Conservation (phyloP, 257 asterid genomes). For the Phtheirospermum japonicum region DNA sequence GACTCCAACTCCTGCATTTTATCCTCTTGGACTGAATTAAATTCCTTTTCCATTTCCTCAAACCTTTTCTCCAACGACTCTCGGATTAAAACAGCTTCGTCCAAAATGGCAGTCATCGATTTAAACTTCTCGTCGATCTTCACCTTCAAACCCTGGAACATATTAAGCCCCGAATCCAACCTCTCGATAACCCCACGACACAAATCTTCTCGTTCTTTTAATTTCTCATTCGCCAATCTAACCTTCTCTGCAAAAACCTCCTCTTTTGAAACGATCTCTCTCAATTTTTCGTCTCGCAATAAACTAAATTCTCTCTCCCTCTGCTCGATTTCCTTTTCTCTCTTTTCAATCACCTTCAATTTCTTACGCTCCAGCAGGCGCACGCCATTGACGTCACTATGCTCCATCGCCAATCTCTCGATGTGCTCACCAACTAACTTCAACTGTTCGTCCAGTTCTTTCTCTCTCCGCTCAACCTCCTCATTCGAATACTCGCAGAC, state of each 20-base stretch:
- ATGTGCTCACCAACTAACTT: constrained; percentile 29
- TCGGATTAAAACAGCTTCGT: constrained; percentile 30
- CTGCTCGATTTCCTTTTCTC: constrained; percentile 30
- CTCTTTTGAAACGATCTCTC: constrained; percentile 28
- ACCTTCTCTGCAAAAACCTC: constrained; percentile 28
- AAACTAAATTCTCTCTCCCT: constrained; percentile 30
- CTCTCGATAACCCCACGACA: constrained; percentile 23
- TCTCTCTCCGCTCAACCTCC: background rate
- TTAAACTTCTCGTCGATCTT: constrained; percentile 23
- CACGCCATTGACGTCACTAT: constrained; percentile 13
- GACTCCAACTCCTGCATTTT: constrained; percentile 18
- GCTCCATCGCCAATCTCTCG: constrained; percentile 31
- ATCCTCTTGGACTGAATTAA: constrained; percentile 20
- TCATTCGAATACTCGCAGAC: no score
- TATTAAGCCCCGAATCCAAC: constrained; percentile 16
- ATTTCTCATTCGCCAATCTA: constrained; percentile 19
- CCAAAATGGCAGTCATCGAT: constrained; percentile 14
- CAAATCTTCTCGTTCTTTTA: constrained; percentile 25
- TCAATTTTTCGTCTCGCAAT: constrained; percentile 15
- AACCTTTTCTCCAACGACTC: constrained; percentile 30
- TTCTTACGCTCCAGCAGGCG: constrained; percentile 25
- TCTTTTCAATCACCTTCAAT: constrained; percentile 33
- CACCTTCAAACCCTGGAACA: constrained; percentile 23
- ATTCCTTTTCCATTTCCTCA: constrained; percentile 27
- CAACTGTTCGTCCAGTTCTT: constrained; percentile 28